Evolutionary conservation across 768 basidiomycete genomes (phyloP).

Genomic region (Auricularia heimuer): DNA sequence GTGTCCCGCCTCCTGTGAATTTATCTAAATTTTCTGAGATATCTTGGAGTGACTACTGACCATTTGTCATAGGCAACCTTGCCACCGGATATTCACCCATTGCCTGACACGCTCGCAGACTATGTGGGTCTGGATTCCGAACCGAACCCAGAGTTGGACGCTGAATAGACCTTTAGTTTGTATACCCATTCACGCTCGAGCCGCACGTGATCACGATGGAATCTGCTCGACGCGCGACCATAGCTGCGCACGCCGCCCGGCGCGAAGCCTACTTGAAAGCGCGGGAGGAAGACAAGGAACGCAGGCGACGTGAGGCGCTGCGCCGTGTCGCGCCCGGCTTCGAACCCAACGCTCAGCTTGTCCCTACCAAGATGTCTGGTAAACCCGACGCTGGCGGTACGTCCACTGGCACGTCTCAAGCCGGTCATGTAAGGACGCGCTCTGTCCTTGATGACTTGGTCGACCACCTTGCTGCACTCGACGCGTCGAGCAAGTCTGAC

Average conservation of each 20-base stretch:
- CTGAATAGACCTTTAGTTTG: constrained; percentile 51
- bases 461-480: constrained; percentile 67
- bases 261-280: constrained; percentile 36
- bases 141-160: constrained; percentile 7
- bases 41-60: neutral
- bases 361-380: constrained; percentile 33
- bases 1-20: constrained; percentile 69
- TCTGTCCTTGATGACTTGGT: constrained; percentile 78
- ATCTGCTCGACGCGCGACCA: constrained; percentile 56
- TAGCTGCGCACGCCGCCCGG: constrained; percentile 53
- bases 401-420: constrained; percentile 10
- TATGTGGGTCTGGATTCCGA: constrained; percentile 59
- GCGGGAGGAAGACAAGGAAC: constrained; percentile 71
- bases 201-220: constrained; percentile 71
- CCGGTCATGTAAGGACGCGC: constrained; percentile 16
- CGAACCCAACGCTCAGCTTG: constrained; percentile 52
- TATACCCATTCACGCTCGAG: constrained; percentile 92
- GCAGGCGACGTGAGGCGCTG: constrained; percentile 54
- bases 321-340: constrained; percentile 78
- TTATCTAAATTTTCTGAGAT: too few relatives aligned
- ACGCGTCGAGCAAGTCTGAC: constrained; percentile 19
- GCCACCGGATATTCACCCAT: constrained; percentile 87
- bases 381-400: constrained; percentile 10
- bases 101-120: constrained; percentile 80
- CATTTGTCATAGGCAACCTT: constrained; percentile 54